Evolutionary conservation across 2,329 filamentous ascomycete species (phyloP).

Genomic region (Ceratocystis colombiana): DNA sequence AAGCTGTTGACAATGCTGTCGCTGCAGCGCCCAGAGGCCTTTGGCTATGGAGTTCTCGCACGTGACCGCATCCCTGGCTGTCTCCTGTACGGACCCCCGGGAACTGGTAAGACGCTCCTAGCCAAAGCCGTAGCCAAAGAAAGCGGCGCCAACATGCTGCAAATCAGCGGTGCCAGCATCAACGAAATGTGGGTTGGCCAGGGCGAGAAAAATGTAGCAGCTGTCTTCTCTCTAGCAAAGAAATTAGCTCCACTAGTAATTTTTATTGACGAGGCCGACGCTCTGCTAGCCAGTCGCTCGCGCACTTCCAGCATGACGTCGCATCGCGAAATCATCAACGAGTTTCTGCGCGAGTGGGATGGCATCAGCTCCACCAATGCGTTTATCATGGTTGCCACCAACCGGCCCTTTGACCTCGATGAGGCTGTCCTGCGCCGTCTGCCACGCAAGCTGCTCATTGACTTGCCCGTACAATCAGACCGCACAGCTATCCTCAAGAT

Average conservation of each 20-base stretch:
- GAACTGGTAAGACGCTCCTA: slow-evolving; percentile 62
- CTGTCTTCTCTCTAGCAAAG: slow-evolving; percentile 81
- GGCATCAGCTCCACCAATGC: slow-evolving; percentile 72
- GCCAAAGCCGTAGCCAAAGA: slow-evolving; percentile 61
- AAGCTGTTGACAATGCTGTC: slow-evolving; percentile 83
- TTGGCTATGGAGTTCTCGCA: slow-evolving; percentile 85
- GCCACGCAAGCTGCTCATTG: slow-evolving; percentile 61
- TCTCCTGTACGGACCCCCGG: slow-evolving; percentile 78
- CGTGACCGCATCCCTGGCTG: slow-evolving; percentile 85
- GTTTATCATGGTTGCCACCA: slow-evolving; percentile 97
- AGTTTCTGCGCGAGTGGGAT: slow-evolving; percentile 95
- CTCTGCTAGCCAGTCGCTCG: slow-evolving; percentile 71
- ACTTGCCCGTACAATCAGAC: slow-evolving; percentile 58
- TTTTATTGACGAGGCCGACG: slow-evolving; percentile 95
- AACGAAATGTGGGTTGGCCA: slow-evolving; percentile 96
- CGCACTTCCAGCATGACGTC: slow-evolving; percentile 55
- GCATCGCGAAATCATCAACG: slow-evolving; percentile 86
- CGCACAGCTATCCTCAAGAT: slow-evolving; percentile 59
- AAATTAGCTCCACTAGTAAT: slow-evolving; percentile 87
- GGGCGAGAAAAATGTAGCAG: slow-evolving; percentile 89
- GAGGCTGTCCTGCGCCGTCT: slow-evolving; percentile 71
- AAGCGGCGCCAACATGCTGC: slow-evolving; percentile 63
- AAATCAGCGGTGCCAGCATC: slow-evolving; percentile 81
- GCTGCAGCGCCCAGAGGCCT: slow-evolving; percentile 81
- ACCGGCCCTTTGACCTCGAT: slow-evolving; percentile 89